Percentiles rank a stretch among this genome's conserved stretches.
phyloP scores from a whole-genome alignment of 2,329 filamentous ascomycete genomes.

The Talaromyces marneffei region DNA sequence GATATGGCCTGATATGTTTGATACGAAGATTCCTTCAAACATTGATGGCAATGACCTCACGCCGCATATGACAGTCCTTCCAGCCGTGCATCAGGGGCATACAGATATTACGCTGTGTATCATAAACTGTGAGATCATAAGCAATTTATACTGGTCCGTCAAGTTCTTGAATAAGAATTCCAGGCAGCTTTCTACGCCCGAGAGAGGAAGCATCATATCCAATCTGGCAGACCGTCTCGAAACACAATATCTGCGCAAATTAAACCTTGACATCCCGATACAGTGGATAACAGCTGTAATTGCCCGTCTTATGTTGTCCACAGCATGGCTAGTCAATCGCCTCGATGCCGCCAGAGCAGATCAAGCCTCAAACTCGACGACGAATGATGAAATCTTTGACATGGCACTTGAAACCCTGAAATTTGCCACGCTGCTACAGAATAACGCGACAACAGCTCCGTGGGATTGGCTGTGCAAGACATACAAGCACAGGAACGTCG shows the following conservation, averaged over 20 bases:
- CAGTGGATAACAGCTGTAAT: constrained; percentile 59
- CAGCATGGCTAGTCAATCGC: constrained; percentile 52
- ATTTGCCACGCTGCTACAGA: constrained; percentile 55
- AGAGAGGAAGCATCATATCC: constrained; percentile 21
- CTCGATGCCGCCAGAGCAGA: constrained; percentile 13
- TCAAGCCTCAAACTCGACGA: neutral
- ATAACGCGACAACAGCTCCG: constrained; percentile 48
- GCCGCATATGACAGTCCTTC: neutral
- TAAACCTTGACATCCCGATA: constrained; percentile 39
- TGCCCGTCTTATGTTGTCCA: constrained; percentile 60
- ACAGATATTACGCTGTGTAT: constrained; percentile 23
- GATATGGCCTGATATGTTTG: constrained; percentile 5
- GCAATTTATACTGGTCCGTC: constrained; percentile 13
- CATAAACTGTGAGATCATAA: constrained; percentile 18
- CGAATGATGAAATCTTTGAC: constrained; percentile 55
- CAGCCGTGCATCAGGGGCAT: neutral
- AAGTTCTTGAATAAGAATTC: neutral
- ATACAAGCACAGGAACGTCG: constrained; percentile 53
- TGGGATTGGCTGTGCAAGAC: constrained; percentile 55
- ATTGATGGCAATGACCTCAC: neutral
- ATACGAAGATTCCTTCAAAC: constrained; percentile 14
- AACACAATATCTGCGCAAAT: constrained; percentile 26
- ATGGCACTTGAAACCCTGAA: constrained; percentile 63
- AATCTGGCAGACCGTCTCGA: constrained; percentile 24
- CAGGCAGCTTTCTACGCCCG: neutral